phyloP scores from a whole-genome alignment of 768 basidiomycete genomes.

The Tricholoma matsutake region DNA sequence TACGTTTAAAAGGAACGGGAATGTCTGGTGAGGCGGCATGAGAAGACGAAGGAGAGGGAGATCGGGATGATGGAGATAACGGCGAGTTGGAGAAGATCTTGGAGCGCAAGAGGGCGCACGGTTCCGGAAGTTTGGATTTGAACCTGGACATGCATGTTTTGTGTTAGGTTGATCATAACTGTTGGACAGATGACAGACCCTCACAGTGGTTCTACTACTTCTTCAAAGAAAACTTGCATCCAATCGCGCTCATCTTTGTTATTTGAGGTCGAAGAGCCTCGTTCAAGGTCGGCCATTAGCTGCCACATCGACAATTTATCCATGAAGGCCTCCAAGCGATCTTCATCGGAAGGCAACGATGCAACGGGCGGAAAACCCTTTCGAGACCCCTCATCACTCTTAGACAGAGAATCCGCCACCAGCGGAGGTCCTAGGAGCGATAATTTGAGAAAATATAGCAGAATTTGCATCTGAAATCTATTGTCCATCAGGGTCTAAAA shows the following conservation, averaged over 20 bases:
- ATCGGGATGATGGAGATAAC: slow-evolving; percentile 29
- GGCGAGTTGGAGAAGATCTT: slow-evolving; percentile 69
- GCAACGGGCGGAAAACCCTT: slow-evolving; percentile 19
- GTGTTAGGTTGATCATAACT: not conserved
- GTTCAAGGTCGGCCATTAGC: slow-evolving; percentile 42
- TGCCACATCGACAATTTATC: slow-evolving; percentile 82
- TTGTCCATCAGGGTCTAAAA: not conserved
- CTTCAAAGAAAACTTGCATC: slow-evolving; percentile 71
- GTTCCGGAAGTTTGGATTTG: slow-evolving; percentile 45
- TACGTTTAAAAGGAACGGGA: not conserved
- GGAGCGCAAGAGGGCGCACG: slow-evolving; percentile 54
- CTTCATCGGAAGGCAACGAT: slow-evolving; percentile 34
- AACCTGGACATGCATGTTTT: slow-evolving; percentile 41
- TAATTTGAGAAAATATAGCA: slow-evolving; percentile 64
- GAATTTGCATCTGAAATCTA: slow-evolving; percentile 74
- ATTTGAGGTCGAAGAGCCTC: slow-evolving; percentile 5
- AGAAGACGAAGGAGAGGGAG: slow-evolving; percentile 21
- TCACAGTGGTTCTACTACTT: slow-evolving; percentile 63
- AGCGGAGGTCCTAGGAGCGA: slow-evolving; percentile 58
- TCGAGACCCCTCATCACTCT: slow-evolving; percentile 27
- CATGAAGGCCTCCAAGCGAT: slow-evolving; percentile 70
- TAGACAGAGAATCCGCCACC: slow-evolving; percentile 39
- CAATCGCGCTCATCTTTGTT: slow-evolving; percentile 52
- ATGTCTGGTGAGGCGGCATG: slow-evolving; percentile 30
- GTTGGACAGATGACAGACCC: slow-evolving; percentile 18